Conservation (phyloP, 257 asterid genomes). For the Ligustrum vulgare region DNA sequence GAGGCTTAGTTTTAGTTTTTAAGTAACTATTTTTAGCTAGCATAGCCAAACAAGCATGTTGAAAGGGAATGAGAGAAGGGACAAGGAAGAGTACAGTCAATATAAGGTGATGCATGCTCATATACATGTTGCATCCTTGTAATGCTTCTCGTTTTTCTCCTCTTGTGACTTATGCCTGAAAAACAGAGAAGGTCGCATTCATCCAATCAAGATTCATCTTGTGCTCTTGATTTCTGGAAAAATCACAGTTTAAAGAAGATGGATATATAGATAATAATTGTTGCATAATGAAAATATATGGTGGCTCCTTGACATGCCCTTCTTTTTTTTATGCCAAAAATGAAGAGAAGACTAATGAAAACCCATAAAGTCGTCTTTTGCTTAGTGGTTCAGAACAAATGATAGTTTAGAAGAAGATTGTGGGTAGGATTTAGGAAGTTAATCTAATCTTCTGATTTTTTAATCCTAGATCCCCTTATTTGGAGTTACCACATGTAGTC, state of each 20-base stretch:
- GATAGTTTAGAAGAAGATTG: neutral
- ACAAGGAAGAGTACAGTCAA: neutral
- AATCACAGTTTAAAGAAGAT: neutral
- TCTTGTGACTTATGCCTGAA: constrained; percentile 4
- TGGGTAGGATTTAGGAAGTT: constrained; percentile 2
- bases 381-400: constrained; percentile 10
- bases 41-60: neutral
- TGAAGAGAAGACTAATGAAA: neutral
- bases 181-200: neutral
- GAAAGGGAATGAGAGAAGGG: neutral
- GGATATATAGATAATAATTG: neutral
- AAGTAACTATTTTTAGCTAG: neutral
- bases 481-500: constrained; percentile 7
- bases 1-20: neutral
- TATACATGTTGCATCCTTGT: neutral
- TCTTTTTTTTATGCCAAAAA: constrained; percentile 1
- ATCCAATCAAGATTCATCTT: neutral
- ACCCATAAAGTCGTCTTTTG: constrained; percentile 2
- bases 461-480: constrained; percentile 5
- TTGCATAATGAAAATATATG: constrained; percentile 5
- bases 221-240: constrained; percentile 15
- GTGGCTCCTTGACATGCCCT: constrained; percentile 3
- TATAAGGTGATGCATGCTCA: neutral
- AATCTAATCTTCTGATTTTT: neutral
- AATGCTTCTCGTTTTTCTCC: constrained; percentile 8